Evolutionary conservation across 129 eudicot genomes (phyloP).

Genomic region (Cynara cardunculus): DNA sequence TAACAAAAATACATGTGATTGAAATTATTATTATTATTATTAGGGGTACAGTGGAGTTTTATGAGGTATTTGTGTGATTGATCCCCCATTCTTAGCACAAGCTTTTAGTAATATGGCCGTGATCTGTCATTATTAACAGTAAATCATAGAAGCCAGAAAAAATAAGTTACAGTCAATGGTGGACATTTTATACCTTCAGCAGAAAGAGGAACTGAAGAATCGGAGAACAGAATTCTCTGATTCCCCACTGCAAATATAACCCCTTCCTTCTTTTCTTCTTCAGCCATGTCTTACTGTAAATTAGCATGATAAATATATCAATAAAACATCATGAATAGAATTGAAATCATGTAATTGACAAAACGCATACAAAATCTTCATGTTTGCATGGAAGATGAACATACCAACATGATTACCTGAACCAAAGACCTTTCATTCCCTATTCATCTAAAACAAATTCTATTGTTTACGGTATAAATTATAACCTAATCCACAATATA

Average conservation of each 20-base stretch:
- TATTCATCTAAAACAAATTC: not conserved
- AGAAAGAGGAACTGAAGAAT: slow-evolving; percentile 56
- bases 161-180: not conserved
- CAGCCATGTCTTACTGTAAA: slow-evolving; percentile 33
- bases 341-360: not conserved
- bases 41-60: not conserved
- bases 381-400: not conserved
- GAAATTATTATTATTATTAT: no score
- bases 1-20: no score
- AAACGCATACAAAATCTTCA: not conserved
- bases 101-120: no score
- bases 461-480: not conserved
- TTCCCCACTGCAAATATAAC: slow-evolving; percentile 46
- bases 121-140: no score
- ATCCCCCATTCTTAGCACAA: no score
- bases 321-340: not conserved
- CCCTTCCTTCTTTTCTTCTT: slow-evolving; percentile 40
- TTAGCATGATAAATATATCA: not conserved
- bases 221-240: slow-evolving; percentile 40
- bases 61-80: not conserved
- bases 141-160: not conserved
- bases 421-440: not conserved
- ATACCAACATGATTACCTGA: slow-evolving; percentile 1
- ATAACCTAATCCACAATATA: slow-evolving; percentile 7
- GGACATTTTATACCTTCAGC: slow-evolving; percentile 45